Conservation (phyloP, 192 early-diverging fungal genomes). For the Chytriomyces confervae region DNA sequence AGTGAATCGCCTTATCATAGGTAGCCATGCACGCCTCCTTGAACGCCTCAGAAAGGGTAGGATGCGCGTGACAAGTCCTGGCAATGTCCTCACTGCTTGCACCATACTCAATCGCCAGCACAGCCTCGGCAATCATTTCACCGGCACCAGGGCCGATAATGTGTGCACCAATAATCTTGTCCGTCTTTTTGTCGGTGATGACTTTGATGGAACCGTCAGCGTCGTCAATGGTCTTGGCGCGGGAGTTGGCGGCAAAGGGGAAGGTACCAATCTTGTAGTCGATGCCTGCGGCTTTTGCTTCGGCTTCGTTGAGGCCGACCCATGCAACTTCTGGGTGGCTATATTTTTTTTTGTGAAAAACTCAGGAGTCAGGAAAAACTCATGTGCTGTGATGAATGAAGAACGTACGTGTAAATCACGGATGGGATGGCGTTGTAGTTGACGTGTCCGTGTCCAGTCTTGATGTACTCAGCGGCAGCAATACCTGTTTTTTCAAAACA, state of each 20-base stretch:
- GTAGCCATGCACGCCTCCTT: constrained; percentile 97
- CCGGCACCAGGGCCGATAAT: constrained; percentile 98
- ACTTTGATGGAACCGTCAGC: constrained; percentile 94
- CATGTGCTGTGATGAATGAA: not conserved
- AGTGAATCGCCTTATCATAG: constrained; percentile 71
- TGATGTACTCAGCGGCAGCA: constrained; percentile 93
- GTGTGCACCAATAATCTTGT: constrained; percentile 95
- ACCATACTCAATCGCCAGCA: constrained; percentile 96
- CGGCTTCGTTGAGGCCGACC: constrained; percentile 96
- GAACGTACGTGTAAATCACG: constrained; percentile 82
- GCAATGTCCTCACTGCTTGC: constrained; percentile 98
- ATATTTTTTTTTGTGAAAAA: constrained; percentile 25
- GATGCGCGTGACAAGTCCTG: constrained; percentile 96
- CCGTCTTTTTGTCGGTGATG: constrained; percentile 93
- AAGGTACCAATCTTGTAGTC: constrained; percentile 91
- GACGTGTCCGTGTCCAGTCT: constrained; percentile 92
- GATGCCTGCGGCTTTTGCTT: constrained; percentile 84
- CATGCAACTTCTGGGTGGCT: constrained; percentile 98
- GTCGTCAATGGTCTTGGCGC: constrained; percentile 96
- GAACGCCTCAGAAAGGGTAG: constrained; percentile 96
- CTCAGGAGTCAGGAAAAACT: not conserved
- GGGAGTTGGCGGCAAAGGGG: constrained; percentile 96
- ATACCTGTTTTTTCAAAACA: constrained; percentile 53
- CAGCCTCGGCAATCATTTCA: constrained; percentile 99
- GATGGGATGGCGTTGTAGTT: constrained; percentile 98